These are phyloP conservation scores for Linaria vulgaris DNA, from an alignment of 257 asterid genomes.

Conservation along the genomic window DNA sequence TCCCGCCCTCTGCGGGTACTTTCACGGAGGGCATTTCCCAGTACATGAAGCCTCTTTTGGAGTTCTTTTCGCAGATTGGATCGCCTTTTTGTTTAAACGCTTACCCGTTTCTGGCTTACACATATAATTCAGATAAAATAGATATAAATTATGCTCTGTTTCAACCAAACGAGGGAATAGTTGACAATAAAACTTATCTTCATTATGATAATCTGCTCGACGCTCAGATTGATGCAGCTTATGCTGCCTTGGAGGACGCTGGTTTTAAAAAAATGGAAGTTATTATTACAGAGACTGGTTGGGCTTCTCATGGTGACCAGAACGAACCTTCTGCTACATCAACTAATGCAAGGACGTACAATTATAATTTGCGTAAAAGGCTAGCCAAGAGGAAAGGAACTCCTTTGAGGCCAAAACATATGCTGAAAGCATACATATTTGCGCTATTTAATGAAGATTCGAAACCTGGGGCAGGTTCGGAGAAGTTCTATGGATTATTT, in stretches of 20 bases:
- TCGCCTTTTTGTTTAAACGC: slow-evolving; percentile 95
- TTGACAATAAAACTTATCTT: slow-evolving; percentile 60
- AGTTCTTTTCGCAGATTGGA: slow-evolving; percentile 61
- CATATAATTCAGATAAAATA: slow-evolving; percentile 54
- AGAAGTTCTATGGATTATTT: slow-evolving; percentile 74
- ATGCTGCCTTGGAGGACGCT: slow-evolving; percentile 80
- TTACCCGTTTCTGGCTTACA: slow-evolving; percentile 88
- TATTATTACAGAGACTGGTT: slow-evolving; percentile 91
- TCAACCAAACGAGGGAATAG: slow-evolving; percentile 60
- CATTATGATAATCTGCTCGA: slow-evolving; percentile 93
- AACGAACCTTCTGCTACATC: slow-evolving; percentile 80
- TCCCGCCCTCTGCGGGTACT: slow-evolving; percentile 86
- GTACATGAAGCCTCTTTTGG: slow-evolving; percentile 87
- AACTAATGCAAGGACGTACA: slow-evolving; percentile 72
- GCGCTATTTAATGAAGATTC: slow-evolving; percentile 84
- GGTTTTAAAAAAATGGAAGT: slow-evolving; percentile 83
- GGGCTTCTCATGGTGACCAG: slow-evolving; percentile 95
- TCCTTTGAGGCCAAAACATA: slow-evolving; percentile 75
- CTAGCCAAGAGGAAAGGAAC: slow-evolving; percentile 90
- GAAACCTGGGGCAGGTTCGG: slow-evolving; percentile 70
- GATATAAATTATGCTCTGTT: slow-evolving; percentile 91
- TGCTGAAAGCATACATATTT: slow-evolving; percentile 79
- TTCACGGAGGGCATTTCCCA: slow-evolving; percentile 65
- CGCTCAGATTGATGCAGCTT: slow-evolving; percentile 96
- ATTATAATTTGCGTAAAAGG: slow-evolving; percentile 80